Evolutionary conservation across 495 filamentous ascomycete species (phyloP).

Genomic region (Daldinia bambusicola): DNA sequence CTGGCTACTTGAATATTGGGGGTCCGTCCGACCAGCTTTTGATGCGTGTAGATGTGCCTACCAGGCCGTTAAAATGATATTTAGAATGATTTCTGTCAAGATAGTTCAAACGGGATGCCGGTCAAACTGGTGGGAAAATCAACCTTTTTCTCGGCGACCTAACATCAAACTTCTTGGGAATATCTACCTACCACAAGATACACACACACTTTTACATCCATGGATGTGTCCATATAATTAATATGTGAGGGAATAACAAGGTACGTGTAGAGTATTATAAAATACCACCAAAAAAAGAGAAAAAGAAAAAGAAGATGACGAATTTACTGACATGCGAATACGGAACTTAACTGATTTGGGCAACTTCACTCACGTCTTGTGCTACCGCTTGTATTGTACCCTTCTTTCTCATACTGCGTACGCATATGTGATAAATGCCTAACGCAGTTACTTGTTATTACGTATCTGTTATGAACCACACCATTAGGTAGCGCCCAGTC

Average conservation of each 20-base stretch:
- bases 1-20: conserved; percentile 25
- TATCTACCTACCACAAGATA: not conserved
- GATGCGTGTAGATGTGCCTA: conserved; percentile 3
- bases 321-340: conserved; percentile 23
- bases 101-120: conserved; percentile 21
- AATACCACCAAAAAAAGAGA: conserved; percentile 13
- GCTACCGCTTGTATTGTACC: conserved; percentile 19
- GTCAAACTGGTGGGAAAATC: conserved; percentile 11
- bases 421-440: conserved; percentile 8
- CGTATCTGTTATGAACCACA: conserved; percentile 22
- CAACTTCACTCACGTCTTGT: conserved; percentile 36
- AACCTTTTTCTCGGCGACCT: conserved; percentile 23
- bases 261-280: not conserved
- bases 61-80: conserved; percentile 1
- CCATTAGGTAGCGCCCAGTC: conserved; percentile 20
- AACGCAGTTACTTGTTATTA: conserved; percentile 5
- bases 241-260: conserved; percentile 21
- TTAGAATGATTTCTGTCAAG: not conserved
- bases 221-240: not conserved
- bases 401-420: conserved; percentile 9
- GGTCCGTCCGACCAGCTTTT: conserved; percentile 24
- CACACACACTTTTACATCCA: not conserved
- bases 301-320: too few relatives aligned
- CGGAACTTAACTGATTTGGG: conserved; percentile 36
- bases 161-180: conserved; percentile 10